These are phyloP conservation scores for Rhododendron molle DNA, from an alignment of 148 eudicot genomes.

Conservation along the genomic window DNA sequence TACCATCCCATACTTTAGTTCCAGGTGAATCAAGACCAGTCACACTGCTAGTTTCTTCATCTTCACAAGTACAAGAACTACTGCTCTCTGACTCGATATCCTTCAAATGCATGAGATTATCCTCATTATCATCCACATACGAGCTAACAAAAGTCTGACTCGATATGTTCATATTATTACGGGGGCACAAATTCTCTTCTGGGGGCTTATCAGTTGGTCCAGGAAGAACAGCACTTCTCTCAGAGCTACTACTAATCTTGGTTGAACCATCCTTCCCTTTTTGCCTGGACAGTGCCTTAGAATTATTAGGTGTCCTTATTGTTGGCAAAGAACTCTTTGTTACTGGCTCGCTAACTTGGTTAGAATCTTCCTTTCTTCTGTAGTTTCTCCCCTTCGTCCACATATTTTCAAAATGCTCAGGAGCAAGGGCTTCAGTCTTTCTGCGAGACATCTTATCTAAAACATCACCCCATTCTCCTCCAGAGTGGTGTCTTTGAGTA, in stretches of 20 bases:
- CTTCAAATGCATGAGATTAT: constrained; percentile 13
- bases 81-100: constrained; percentile 49
- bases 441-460: constrained; percentile 66
- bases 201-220: constrained; percentile 23
- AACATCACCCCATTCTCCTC: constrained; percentile 88
- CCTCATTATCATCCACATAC: constrained; percentile 54
- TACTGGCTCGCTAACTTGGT: constrained; percentile 23
- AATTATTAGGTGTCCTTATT: constrained; percentile 25
- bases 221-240: constrained; percentile 24
- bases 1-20: constrained; percentile 91
- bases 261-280: constrained; percentile 32
- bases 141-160: constrained; percentile 31
- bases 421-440: constrained; percentile 88
- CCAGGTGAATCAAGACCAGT: constrained; percentile 91
- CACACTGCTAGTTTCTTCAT: constrained; percentile 58
- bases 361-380: constrained; percentile 37
- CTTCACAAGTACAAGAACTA: constrained; percentile 55
- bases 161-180: constrained; percentile 21
- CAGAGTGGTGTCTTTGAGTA: constrained; percentile 53
- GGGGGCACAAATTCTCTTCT: constrained; percentile 19
- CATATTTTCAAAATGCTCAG: constrained; percentile 93
- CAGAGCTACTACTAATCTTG: constrained; percentile 21
- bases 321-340: constrained; percentile 29
- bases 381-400: constrained; percentile 93
- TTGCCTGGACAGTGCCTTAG: constrained; percentile 28